These are phyloP conservation scores for Clonostachys chloroleuca DNA, from an alignment of 2,329 filamentous ascomycete species.

Conservation along the genomic window DNA sequence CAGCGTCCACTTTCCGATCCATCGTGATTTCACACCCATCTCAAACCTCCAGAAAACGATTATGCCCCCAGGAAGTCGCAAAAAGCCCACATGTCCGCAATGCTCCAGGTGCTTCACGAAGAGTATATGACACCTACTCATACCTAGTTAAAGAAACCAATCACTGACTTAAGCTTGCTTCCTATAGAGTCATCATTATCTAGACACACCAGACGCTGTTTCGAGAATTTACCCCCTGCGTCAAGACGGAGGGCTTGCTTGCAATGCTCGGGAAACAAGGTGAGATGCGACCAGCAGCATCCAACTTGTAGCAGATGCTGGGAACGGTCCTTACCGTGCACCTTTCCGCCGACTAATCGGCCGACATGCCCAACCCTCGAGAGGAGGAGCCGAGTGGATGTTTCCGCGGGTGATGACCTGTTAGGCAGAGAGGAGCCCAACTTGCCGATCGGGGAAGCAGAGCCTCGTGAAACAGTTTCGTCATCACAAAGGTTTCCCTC, in stretches of 20 bases:
- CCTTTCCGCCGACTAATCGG: neutral
- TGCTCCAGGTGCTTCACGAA: neutral
- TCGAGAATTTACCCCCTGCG: neutral
- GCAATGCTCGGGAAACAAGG: neutral
- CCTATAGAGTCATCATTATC: slow-evolving; percentile 1
- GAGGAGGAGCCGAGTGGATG: neutral
- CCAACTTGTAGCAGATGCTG: slow-evolving; percentile 1
- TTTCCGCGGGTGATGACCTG: neutral
- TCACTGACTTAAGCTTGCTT: neutral
- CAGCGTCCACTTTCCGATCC: neutral
- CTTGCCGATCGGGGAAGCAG: neutral
- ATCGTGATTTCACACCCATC: neutral
- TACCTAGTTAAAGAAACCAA: neutral
- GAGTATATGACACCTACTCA: neutral
- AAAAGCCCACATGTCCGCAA: neutral
- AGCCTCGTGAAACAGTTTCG: too few relatives aligned
- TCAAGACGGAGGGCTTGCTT: slow-evolving; percentile 1
- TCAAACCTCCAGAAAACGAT: neutral
- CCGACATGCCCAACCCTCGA: neutral
- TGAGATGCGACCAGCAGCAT: slow-evolving; percentile 1
- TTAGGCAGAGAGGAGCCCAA: neutral
- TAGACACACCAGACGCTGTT: slow-evolving; percentile 1
- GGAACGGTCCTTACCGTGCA: neutral
- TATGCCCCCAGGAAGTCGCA: neutral
- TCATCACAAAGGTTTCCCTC: neutral